These are phyloP conservation scores for Rutidosis leptorrhynchoides DNA, from an alignment of 129 eudicot genomes.

Conservation along the genomic window DNA sequence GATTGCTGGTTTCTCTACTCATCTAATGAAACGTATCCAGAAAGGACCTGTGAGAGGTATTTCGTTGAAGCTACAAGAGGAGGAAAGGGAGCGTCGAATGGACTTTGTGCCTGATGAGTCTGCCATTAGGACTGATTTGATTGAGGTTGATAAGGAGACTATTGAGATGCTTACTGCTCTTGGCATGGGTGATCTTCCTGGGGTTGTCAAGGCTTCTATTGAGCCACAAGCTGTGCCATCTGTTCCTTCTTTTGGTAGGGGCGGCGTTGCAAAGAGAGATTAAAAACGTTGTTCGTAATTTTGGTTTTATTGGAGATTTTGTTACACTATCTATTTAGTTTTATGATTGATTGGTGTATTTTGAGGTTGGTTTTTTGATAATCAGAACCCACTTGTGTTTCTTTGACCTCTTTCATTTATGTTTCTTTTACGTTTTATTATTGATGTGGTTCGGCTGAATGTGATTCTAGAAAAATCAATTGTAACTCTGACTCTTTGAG, in stretches of 20 bases:
- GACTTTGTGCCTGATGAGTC: conserved; percentile 75
- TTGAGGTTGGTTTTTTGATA: background rate
- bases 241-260: conserved; percentile 24
- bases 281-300: background rate
- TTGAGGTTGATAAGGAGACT: conserved; percentile 65
- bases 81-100: conserved; percentile 47
- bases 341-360: background rate
- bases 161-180: conserved; percentile 52
- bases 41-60: conserved; percentile 81
- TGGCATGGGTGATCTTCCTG: conserved; percentile 63
- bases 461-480: no score
- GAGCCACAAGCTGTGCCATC: conserved; percentile 32
- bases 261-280: conserved; percentile 26
- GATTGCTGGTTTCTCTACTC: conserved; percentile 76
- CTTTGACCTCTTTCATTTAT: background rate
- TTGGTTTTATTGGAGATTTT: background rate
- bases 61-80: conserved; percentile 47
- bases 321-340: background rate
- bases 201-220: conserved; percentile 41
- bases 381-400: background rate
- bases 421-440: no score
- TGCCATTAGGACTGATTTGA: conserved; percentile 55
- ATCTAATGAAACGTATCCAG: conserved; percentile 70
- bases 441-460: no score
- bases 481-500: no score